Conservation (phyloP, 352 stramenopile species). For the Phytophthora melonis region DNA sequence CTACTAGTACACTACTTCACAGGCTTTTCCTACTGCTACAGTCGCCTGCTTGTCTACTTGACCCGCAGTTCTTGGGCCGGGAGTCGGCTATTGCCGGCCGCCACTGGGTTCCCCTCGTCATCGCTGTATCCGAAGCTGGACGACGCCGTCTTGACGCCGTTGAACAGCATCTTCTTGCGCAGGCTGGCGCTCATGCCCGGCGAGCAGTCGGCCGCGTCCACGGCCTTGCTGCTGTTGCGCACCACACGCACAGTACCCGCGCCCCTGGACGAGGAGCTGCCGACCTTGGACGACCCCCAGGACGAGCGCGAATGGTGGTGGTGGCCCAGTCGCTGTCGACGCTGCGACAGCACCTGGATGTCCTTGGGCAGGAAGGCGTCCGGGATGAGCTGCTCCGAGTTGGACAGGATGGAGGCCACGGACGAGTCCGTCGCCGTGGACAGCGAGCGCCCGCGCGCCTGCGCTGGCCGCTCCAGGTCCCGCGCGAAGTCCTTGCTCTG, state of each 20-base stretch:
- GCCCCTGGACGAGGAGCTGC: conserved; percentile 27
- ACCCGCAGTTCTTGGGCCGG: conserved; percentile 35
- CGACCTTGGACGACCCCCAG: conserved; percentile 35
- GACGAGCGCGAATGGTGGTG: conserved; percentile 32
- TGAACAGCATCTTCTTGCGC: conserved; percentile 34
- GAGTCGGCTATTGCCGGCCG: conserved; percentile 24
- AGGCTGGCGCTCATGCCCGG: conserved; percentile 14
- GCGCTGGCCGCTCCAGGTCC: conserved; percentile 30
- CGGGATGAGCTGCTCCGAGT: conserved; percentile 65
- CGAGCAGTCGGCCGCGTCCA: neutral
- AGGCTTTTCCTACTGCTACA: conserved; percentile 10
- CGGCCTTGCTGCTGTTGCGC: conserved; percentile 20
- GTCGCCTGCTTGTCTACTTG: conserved; percentile 15
- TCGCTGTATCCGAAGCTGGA: conserved; percentile 51
- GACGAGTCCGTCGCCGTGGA: conserved; percentile 57
- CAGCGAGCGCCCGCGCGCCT: conserved; percentile 45
- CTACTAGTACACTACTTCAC: too few species aligned
- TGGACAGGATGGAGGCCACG: conserved; percentile 70
- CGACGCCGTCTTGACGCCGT: conserved; percentile 38
- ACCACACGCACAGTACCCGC: conserved; percentile 22
- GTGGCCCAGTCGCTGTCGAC: conserved; percentile 45
- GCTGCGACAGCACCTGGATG: conserved; percentile 72
- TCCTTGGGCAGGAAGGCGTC: conserved; percentile 67
- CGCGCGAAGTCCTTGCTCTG: conserved; percentile 46
- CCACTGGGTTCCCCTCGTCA: conserved; percentile 36